Base-by-base conservation (phyloP, 2,329 filamentous ascomycete species). In the Sporothrix inflata region DNA sequence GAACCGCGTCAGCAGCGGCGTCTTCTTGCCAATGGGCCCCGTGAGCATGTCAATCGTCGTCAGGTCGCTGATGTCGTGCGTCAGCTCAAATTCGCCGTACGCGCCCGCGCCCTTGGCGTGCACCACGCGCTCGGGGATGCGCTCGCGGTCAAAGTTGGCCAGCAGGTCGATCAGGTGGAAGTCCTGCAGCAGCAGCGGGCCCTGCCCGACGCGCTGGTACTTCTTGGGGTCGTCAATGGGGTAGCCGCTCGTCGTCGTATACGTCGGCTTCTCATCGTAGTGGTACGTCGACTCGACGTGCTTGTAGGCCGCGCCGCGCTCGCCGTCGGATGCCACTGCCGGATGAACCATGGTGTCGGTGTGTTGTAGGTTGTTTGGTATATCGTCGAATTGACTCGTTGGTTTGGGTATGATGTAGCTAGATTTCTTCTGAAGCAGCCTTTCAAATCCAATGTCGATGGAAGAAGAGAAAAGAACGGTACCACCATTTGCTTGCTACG, bases 1-100 rank as follows among this genome's bases (percentile, higher is more conserved):
- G 79, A 94, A 94, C 0, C 92, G 89, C 9, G 90, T 77, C 77
- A 92, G 91, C 0, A 92, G 82, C 0, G 85, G 89, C 1, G 91
- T 93, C 71, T 84, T 77, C 74, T 77, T 77, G 75, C 76, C 76
- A 34, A 73, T 61, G 5, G 63, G 21, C 0, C 74, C 74, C 53
- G 70, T 74, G 49, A 75, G 70, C 73, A 75, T 74, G 38, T 65
- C 69, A 16, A 72, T 60, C 14, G 73, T 70, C 27, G 65, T 71
- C 34, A 74, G 75, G 68, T 76, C 70, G 30, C 55, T 74, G 51
- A 76, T 70, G 70, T 75, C 74, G 63, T 77, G 68, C 12, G 75
- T 76, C 66, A 77, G 70, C 73, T 76, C 76, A 63, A 77, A 76
- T 72, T 75, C 74, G 71, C 77, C 77, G 63, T 75, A 77, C 40